Conservation (phyloP, 805 yeast genomes). For the Metschnikowia picachoensis region DNA sequence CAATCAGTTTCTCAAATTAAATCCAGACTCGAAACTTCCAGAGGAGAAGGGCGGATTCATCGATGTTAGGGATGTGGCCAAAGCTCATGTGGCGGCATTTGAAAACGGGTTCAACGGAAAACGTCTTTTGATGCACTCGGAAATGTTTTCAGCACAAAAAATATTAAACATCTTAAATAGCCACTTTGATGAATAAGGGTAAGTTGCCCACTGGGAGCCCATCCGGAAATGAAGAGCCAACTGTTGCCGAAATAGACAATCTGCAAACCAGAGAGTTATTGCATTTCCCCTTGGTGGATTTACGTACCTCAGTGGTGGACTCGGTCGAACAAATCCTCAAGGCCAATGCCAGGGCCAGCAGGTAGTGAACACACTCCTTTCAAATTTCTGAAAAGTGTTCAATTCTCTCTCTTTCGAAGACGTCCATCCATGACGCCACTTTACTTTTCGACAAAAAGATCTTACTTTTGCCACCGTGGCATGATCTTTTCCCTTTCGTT, state of each 20-base stretch:
- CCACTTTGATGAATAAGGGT: conserved; percentile 40
- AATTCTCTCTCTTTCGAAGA: too few species aligned
- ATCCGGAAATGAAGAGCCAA: conserved; percentile 16
- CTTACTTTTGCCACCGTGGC: too few species aligned
- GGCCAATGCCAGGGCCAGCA: too few species aligned
- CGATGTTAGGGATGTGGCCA: conserved; percentile 23
- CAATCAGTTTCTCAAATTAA: conserved; percentile 1
- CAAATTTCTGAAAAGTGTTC: too few species aligned
- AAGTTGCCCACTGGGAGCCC: conserved; percentile 45
- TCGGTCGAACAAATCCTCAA: conserved; percentile 36
- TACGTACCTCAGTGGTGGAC: conserved; percentile 41
- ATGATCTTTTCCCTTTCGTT: too few species aligned
- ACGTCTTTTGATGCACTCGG: conserved; percentile 28
- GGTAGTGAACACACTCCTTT: too few species aligned
- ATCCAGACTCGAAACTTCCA: conserved; percentile 1
- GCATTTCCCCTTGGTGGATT: conserved; percentile 35
- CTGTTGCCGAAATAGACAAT: conserved; percentile 17
- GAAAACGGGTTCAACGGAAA: conserved; percentile 16
- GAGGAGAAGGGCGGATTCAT: background rate
- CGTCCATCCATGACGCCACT: too few species aligned
- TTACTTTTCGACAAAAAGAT: too few species aligned
- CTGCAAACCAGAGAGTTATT: conserved; percentile 33
- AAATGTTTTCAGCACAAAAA: conserved; percentile 24
- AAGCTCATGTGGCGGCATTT: conserved; percentile 15
- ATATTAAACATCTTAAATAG: conserved; percentile 32